Evolutionary conservation across 164 flowering plant species (phyloP).

Genomic region (Berberis vulgaris): DNA sequence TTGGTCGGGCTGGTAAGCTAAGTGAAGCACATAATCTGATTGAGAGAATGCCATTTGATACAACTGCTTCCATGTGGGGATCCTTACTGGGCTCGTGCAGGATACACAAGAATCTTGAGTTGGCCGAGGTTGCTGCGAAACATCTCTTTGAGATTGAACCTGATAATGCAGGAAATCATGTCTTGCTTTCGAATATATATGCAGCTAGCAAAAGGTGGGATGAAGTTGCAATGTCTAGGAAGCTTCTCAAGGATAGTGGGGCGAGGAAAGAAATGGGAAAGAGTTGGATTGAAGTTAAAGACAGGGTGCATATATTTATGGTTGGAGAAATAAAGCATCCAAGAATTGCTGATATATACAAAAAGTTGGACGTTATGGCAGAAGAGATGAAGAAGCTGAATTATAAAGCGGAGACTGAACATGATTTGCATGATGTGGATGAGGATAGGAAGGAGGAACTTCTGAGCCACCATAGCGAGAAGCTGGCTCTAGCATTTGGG

Average conservation of each 20-base stretch:
- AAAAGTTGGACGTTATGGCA: constrained; percentile 41
- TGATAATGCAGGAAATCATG: constrained; percentile 64
- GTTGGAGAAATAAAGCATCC: constrained; percentile 64
- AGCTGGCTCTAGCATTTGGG: constrained; percentile 67
- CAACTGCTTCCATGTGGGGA: constrained; percentile 82
- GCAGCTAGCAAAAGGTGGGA: constrained; percentile 67
- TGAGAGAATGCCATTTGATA: constrained; percentile 50
- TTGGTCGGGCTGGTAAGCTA: constrained; percentile 58
- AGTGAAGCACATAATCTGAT: constrained; percentile 53
- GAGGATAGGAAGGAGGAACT: constrained; percentile 43
- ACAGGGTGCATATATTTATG: constrained; percentile 57
- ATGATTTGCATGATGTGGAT: constrained; percentile 60
- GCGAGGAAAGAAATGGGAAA: constrained; percentile 61
- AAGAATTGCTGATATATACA: constrained; percentile 42
- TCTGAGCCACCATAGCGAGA: constrained; percentile 75
- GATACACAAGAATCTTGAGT: constrained; percentile 44
- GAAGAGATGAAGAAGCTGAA: constrained; percentile 47
- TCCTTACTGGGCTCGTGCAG: constrained; percentile 70
- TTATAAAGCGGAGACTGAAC: constrained; percentile 37
- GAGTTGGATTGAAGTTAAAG: constrained; percentile 78
- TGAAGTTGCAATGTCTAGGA: constrained; percentile 52
- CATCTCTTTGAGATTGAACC: constrained; percentile 65
- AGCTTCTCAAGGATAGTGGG: constrained; percentile 51
- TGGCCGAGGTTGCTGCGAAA: constrained; percentile 67
- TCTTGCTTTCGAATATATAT: constrained; percentile 63